These are phyloP conservation scores for Arthrobotrys entomopaga DNA, from an alignment of 2,329 filamentous ascomycete genomes.

Conservation along the genomic window DNA sequence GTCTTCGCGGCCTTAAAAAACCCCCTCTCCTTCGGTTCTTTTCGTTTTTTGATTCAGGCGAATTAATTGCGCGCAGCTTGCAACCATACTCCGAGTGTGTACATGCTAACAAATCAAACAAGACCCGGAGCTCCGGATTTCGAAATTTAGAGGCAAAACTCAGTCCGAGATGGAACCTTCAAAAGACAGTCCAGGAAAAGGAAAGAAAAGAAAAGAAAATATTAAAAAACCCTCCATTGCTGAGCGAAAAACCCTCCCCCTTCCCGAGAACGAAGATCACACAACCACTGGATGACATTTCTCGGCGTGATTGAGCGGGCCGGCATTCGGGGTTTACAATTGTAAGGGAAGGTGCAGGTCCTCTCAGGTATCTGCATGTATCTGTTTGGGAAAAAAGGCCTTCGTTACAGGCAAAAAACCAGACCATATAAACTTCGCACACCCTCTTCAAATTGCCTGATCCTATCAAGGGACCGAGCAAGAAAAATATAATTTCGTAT, in stretches of 20 bases:
- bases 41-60: slow-evolving; percentile 26
- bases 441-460: neutral
- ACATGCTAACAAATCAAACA: slow-evolving; percentile 10
- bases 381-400: neutral
- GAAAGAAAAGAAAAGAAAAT: neutral
- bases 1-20: neutral
- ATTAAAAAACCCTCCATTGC: neutral
- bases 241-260: slow-evolving; percentile 5
- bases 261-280: slow-evolving; percentile 30
- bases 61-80: slow-evolving; percentile 5
- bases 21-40: neutral
- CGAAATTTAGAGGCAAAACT: slow-evolving; percentile 5
- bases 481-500: neutral
- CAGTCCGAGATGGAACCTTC: too few relatives aligned
- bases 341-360: neutral
- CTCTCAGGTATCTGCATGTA: slow-evolving; percentile 2
- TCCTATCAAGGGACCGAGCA: neutral
- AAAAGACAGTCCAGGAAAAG: neutral
- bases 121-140: slow-evolving; percentile 15
- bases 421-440: slow-evolving; percentile 23
- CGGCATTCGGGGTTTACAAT: slow-evolving; percentile 8
- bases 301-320: slow-evolving; percentile 23
- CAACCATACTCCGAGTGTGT: too few relatives aligned
- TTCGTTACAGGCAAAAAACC: neutral
- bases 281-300: slow-evolving; percentile 18